phyloP scores from a whole-genome alignment of 2,329 filamentous ascomycete genomes.

The Xylaria sp. region DNA sequence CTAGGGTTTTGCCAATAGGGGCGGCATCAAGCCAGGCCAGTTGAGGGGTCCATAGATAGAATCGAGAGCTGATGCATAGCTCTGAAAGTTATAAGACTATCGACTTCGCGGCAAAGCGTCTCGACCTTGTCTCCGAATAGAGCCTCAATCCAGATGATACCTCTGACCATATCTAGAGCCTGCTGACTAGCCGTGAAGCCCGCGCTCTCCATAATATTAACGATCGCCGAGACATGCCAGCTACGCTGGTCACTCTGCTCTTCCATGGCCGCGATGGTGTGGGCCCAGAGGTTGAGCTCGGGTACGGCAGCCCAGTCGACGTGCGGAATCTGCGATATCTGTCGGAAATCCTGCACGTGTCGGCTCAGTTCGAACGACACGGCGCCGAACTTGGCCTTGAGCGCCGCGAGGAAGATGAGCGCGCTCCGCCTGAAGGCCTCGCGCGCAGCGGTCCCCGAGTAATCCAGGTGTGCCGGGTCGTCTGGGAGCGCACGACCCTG shows the following conservation, averaged over 20 bases:
- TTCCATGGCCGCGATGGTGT: slow-evolving; percentile 44
- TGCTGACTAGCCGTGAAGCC: slow-evolving; percentile 38
- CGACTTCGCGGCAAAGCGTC: slow-evolving; percentile 42
- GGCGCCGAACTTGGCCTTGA: slow-evolving; percentile 44
- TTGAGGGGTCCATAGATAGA: neutral
- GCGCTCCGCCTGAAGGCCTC: slow-evolving; percentile 46
- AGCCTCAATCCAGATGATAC: slow-evolving; percentile 46
- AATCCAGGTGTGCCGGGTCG: slow-evolving; percentile 32
- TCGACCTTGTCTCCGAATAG: slow-evolving; percentile 42
- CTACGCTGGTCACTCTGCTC: slow-evolving; percentile 39
- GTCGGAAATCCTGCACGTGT: slow-evolving; percentile 46
- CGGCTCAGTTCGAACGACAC: slow-evolving; percentile 39
- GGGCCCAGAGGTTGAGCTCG: slow-evolving; percentile 49
- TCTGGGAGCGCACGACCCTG: slow-evolving; percentile 43
- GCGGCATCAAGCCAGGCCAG: neutral
- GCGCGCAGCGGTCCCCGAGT: slow-evolving; percentile 43
- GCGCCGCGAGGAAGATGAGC: slow-evolving; percentile 45
- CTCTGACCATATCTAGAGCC: slow-evolving; percentile 42
- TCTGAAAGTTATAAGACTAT: slow-evolving; percentile 12
- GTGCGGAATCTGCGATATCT: slow-evolving; percentile 45
- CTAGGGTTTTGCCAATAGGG: neutral
- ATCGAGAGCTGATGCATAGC: neutral
- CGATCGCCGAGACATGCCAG: slow-evolving; percentile 45
- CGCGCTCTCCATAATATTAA: slow-evolving; percentile 43
- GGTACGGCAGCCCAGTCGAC: slow-evolving; percentile 46